phyloP scores from a whole-genome alignment of 176 grass and related monocot species.

The Cenchrus fungigraminus region DNA sequence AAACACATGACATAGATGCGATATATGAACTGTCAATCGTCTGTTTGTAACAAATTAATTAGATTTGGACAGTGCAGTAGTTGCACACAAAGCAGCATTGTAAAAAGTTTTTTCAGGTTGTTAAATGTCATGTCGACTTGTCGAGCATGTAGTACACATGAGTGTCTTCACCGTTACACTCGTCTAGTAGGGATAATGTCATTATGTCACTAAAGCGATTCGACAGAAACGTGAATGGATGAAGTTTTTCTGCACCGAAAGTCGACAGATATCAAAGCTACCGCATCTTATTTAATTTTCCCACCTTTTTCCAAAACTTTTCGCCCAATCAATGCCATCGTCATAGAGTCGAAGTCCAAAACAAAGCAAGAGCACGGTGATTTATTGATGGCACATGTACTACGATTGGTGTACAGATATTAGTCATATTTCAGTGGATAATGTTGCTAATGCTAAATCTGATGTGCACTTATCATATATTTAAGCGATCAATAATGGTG shows the following conservation, averaged over 20 bases:
- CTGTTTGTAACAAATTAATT: not conserved
- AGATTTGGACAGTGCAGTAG: not conserved
- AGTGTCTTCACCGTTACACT: constrained; percentile 64
- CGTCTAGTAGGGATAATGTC: constrained; percentile 43
- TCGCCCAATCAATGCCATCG: constrained; percentile 19
- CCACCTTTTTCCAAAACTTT: not conserved
- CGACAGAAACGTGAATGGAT: constrained; percentile 51
- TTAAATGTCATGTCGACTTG: constrained; percentile 64
- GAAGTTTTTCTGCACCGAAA: constrained; percentile 53
- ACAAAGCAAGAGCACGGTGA: constrained; percentile 8
- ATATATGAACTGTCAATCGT: not conserved
- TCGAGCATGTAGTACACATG: constrained; percentile 37
- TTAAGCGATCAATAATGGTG: not conserved
- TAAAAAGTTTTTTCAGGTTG: constrained; percentile 49
- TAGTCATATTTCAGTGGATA: not conserved
- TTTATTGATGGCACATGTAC: constrained; percentile 12
- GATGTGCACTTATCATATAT: not conserved
- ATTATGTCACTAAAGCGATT: constrained; percentile 49
- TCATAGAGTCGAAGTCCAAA: constrained; percentile 34
- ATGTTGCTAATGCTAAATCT: not conserved
- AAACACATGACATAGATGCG: not conserved
- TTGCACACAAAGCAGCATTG: not conserved
- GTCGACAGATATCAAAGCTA: constrained; percentile 36
- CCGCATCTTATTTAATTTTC: constrained; percentile 14
- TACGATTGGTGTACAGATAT: not conserved